Evolutionary conservation across 768 basidiomycete species (phyloP).

Genomic region (Naematelia aurantialba): DNA sequence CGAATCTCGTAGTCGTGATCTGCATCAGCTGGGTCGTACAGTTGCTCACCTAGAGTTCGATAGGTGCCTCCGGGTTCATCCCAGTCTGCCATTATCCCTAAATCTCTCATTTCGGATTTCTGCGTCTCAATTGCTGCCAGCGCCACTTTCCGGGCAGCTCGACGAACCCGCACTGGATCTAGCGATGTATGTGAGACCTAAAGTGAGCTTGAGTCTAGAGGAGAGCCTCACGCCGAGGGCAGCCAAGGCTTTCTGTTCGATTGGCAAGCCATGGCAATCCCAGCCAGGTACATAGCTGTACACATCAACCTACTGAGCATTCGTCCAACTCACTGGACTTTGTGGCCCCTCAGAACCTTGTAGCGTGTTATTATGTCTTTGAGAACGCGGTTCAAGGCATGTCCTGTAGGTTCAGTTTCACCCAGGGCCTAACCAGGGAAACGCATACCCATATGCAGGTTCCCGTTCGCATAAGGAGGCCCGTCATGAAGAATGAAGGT

Average conservation of each 20-base stretch:
- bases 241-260: conserved; percentile 87
- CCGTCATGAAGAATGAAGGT: conserved; percentile 89
- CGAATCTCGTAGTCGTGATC: conserved; percentile 84
- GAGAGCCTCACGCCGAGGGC: conserved; percentile 59
- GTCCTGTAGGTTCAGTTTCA: conserved; percentile 58
- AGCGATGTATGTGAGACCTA: conserved; percentile 61
- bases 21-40: conserved; percentile 43
- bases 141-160: conserved; percentile 69
- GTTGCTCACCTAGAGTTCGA: conserved; percentile 68
- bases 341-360: conserved; percentile 69
- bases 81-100: conserved; percentile 95
- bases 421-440: not conserved
- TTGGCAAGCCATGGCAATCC: conserved; percentile 97
- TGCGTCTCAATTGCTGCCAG: conserved; percentile 70
- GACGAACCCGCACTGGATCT: conserved; percentile 62
- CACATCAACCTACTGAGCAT: not conserved
- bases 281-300: conserved; percentile 89
- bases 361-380: conserved; percentile 95
- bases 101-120: conserved; percentile 69
- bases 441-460: conserved; percentile 80
- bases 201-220: not conserved
- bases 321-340: conserved; percentile 67
- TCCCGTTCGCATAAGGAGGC: conserved; percentile 95
- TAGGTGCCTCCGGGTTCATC: conserved; percentile 60
- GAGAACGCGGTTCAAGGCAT: conserved; percentile 90